A percentile compares a stretch with the other conserved stretches of the same genome.
These are phyloP conservation scores for Neoboletus subvelutipes DNA, from an alignment of 768 basidiomycete species.

Conservation along the genomic window DNA sequence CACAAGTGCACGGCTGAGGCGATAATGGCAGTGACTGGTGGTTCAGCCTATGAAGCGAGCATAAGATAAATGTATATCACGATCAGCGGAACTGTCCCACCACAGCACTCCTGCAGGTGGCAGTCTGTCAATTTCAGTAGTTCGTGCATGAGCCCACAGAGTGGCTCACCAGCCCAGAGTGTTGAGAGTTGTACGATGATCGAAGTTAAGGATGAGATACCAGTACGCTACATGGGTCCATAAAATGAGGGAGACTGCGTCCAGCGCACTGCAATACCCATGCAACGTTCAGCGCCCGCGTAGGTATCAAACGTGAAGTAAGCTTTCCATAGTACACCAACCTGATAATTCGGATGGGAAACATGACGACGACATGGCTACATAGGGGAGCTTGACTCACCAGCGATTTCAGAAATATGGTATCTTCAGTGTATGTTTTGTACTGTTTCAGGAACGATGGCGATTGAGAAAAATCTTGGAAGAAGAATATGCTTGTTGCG, in stretches of 20 bases:
- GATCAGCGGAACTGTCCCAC: background rate
- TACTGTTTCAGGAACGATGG: background rate
- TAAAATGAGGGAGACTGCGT: background rate
- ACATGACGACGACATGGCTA: background rate
- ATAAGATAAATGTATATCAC: background rate
- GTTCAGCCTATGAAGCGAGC: background rate
- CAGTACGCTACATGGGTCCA: background rate
- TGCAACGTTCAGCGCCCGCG: background rate
- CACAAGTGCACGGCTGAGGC: slow-evolving; percentile 3
- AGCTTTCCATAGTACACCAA: background rate
- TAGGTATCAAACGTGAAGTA: background rate
- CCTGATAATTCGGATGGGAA: background rate
- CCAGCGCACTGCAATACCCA: background rate
- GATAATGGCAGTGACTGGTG: background rate
- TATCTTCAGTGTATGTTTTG: background rate
- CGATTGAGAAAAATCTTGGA: background rate
- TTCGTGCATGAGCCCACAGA: background rate
- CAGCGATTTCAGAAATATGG: background rate
- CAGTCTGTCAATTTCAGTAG: background rate
- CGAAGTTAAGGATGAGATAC: background rate
- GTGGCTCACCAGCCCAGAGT: background rate
- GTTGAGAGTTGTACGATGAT: background rate
- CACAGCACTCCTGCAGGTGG: background rate
- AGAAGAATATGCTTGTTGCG: background rate
- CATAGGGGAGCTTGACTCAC: background rate